Base-by-base conservation (phyloP, 1,139 yeast species). In the Kurtzmaniella natalensis region DNA sequence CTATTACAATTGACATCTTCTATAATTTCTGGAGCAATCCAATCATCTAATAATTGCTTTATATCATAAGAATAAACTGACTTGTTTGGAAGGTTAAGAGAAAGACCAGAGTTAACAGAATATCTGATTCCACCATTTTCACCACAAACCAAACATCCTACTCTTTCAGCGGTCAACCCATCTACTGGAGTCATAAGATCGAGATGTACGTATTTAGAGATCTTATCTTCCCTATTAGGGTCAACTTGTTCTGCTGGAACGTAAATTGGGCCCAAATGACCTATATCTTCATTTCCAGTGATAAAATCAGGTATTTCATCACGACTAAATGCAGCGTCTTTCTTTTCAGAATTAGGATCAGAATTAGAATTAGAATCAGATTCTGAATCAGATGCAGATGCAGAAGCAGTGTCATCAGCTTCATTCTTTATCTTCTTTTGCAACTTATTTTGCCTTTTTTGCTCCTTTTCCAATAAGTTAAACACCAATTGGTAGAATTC, bases 1-100 rank as follows among this genome's bases (percentile, higher is more conserved):
- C 96, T 70, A 55, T 88, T 86, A 62, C 96, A 88, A 57, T 87
- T 92, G 28, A 88, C 96, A 34, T 88, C 96, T 45, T 87, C 88
- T 41, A 88, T 88, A 20, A 84, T 77, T 55, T 88, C 96, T 24
- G 92, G 86, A 36, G 74, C 71, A 10, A 74, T 76, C 85, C 94
- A 88, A 36, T 81, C 81, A 31, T 72, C 65, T 41, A 88, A 60
- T 37, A 88, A 65, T 14, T 73, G 78, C 3, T 71, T 65, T 46
- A 61, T 69, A 51, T 45, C 68, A 11, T 75, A 64, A 37, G 64
- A 53, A 30, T 59, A 56, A 1, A 61, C 51, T 16, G 53, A 46
- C 28, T 50, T 51, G 32, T 51, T 51, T 1, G 75, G 74, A 34
- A 88, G 64, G 44, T 84, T 83, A 42, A 88, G 70, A 45, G 89